Conservation (phyloP, 345 rosid species). For the Viola odorata region DNA sequence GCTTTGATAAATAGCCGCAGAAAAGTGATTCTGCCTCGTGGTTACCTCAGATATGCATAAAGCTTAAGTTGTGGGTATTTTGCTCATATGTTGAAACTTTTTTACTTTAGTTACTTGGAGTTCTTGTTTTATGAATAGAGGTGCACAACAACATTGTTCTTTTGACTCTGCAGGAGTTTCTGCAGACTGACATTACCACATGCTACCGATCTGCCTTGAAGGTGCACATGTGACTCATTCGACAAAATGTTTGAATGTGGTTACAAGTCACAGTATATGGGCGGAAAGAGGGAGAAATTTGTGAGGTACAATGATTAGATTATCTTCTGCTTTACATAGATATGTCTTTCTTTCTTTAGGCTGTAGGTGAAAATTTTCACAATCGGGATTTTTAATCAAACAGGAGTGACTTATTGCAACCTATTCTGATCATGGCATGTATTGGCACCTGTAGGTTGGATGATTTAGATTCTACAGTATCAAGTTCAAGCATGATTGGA, state of each 20-base stretch:
- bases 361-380: too few relatives aligned
- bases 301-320: constrained; percentile 40
- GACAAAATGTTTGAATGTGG: constrained; percentile 52
- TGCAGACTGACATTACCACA: not conserved
- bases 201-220: constrained; percentile 6
- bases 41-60: too few relatives aligned
- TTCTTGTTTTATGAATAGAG: not conserved
- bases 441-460: constrained; percentile 47
- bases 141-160: not conserved
- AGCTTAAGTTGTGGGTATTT: too few relatives aligned
- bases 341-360: not conserved
- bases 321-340: not conserved
- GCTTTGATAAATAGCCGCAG: too few relatives aligned
- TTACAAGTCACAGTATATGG: constrained; percentile 72
- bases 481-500: constrained; percentile 35
- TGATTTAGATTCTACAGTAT: constrained; percentile 54
- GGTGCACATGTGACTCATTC: constrained; percentile 19
- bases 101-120: not conserved
- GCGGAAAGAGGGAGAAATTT: constrained; percentile 70
- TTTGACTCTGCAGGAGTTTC: constrained; percentile 5
- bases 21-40: too few relatives aligned
- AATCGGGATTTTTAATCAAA: too few relatives aligned
- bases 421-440: constrained; percentile 1
- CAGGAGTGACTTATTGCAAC: not conserved
- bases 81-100: too few relatives aligned